phyloP scores from a whole-genome alignment of 208 protist genomes.

The Angomonas deanei region DNA sequence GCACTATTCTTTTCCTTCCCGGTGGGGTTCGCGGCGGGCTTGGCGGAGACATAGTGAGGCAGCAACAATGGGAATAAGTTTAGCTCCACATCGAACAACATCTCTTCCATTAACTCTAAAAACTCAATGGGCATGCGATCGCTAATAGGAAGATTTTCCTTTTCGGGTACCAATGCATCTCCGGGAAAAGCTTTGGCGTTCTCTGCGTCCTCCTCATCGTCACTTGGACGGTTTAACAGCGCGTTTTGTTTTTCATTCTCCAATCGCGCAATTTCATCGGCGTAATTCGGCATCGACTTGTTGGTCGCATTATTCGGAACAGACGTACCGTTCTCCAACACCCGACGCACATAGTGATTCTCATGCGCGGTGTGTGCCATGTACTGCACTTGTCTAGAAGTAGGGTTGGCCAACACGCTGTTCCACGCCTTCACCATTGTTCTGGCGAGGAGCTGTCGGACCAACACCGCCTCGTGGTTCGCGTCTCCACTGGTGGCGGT shows the following conservation, averaged over 20 bases:
- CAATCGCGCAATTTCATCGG: neutral
- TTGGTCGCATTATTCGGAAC: neutral
- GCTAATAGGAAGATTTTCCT: conserved; percentile 24
- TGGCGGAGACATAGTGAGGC: neutral
- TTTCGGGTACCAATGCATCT: neutral
- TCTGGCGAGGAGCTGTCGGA: conserved; percentile 39
- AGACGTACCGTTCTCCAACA: conserved; percentile 15
- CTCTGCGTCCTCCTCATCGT: neutral
- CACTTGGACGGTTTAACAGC: neutral
- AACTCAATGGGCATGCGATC: conserved; percentile 63
- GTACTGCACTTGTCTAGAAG: conserved; percentile 44
- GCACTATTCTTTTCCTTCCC: neutral
- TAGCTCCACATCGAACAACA: conserved; percentile 48
- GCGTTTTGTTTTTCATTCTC: neutral
- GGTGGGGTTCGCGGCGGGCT: neutral
- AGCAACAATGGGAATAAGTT: conserved; percentile 8
- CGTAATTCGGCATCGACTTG: neutral
- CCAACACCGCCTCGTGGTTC: neutral
- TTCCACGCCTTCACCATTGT: conserved; percentile 64
- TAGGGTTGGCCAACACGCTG: conserved; percentile 40
- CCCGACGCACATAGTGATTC: conserved; percentile 20
- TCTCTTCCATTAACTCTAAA: conserved; percentile 50
- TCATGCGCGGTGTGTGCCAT: conserved; percentile 7
- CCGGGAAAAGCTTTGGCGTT: conserved; percentile 3
- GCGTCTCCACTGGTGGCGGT: neutral